Evolutionary conservation across 2,329 filamentous ascomycete genomes (phyloP), one percentile per base, ranked within the genome.

Genomic region (Sclerotinia minor): DNA sequence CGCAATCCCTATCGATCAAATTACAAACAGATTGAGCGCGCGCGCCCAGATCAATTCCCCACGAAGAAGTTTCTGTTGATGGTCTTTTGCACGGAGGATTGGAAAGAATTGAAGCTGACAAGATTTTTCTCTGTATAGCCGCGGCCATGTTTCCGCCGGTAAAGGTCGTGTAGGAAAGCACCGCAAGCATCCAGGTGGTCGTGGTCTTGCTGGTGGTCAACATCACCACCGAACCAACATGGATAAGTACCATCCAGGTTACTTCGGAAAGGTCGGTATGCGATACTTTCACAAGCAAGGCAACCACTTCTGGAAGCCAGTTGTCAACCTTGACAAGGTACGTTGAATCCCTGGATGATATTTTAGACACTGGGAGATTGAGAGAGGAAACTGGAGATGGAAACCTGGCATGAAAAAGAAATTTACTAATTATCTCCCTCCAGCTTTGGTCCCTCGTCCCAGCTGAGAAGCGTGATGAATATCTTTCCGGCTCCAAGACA

Each of bases 111-210:
- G 60, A 67, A 69, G 61, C 75, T 79, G 72, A 79, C 72, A 69
- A 70, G 70, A 76, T 67, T 65, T 50, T 68, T 45, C 24, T 64
- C n/a, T 44, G 60, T 74, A 75, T 80, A 93, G 90, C 87, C 93
- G 94, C 87, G 94, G 94, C 83, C 92, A 99, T 86, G 95, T 99
- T 81, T 96, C 92, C 80, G 92, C 93, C 87, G 95, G 95, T 87
- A 89, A 98, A 84, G 94, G 95, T 87, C 94, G 94, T 89, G 83
- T 98, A 81, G 95, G 95, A 83, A 98, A 98, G 91, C 94, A 97
- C 91, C 87, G 95, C 81, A 98, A 99, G 90, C 87, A 90, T 77
- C 88, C 87, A 76, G 87, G 87, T 89, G 87, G 87, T 87, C 85
- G 92, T 92, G 87, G 87, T 89, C 85, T 90, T 84, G 95, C 95